These are phyloP conservation scores for Globisporangium alternatum DNA, from an alignment of 352 stramenopile species.

Conservation along the genomic window DNA sequence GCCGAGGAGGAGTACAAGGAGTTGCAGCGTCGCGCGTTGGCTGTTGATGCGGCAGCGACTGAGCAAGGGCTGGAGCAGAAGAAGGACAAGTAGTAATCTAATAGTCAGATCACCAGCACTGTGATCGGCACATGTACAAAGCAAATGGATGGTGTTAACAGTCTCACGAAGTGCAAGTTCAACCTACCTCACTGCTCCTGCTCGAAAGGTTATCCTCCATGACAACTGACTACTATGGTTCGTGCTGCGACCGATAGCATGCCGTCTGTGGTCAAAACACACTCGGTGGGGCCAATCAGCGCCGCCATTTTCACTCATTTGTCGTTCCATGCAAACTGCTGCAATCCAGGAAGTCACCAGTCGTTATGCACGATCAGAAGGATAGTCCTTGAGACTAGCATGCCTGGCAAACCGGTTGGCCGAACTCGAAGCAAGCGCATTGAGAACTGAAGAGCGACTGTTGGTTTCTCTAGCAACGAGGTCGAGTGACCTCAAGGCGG, in stretches of 20 bases:
- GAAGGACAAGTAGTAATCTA: constrained; percentile 14
- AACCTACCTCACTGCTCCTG: neutral
- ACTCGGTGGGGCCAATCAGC: neutral
- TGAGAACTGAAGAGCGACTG: neutral
- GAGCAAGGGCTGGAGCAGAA: constrained; percentile 4
- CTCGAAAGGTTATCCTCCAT: neutral
- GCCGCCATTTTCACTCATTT: neutral
- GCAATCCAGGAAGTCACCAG: neutral
- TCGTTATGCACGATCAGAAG: no score
- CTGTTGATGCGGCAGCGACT: neutral
- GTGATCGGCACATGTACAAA: neutral
- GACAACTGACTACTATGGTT: neutral
- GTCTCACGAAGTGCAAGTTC: neutral
- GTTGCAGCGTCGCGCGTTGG: constrained; percentile 35
- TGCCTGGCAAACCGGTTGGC: no score
- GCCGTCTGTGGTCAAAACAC: neutral
- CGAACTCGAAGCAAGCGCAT: neutral
- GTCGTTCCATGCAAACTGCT: neutral
- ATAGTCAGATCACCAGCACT: neutral
- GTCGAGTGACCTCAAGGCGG: neutral
- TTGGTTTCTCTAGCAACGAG: neutral
- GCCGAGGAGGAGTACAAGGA: constrained; percentile 65
- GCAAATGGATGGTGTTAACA: neutral
- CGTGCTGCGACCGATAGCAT: neutral
- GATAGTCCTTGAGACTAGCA: no score